Evolutionary conservation across 2,329 filamentous ascomycete species (phyloP).

Genomic region (Aspergillus niger): DNA sequence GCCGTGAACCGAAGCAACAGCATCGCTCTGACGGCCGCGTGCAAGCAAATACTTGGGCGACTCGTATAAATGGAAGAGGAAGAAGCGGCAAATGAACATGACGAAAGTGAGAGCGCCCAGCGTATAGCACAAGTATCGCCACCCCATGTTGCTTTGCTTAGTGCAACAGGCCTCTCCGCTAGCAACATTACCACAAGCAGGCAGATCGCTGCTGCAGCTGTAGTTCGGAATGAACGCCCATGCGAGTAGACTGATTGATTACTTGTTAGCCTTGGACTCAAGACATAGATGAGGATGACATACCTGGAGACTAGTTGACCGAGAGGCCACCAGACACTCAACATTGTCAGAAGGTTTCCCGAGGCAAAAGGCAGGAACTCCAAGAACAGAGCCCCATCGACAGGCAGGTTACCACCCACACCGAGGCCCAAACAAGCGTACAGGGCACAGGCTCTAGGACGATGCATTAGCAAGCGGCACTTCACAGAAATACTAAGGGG

Average conservation of each 20-base stretch:
- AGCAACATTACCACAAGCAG: conserved; percentile 33
- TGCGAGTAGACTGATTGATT: conserved; percentile 52
- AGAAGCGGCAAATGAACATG: conserved; percentile 79
- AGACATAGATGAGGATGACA: conserved; percentile 5
- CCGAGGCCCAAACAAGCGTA: conserved; percentile 66
- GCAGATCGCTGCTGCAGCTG: conserved; percentile 48
- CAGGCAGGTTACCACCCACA: conserved; percentile 74
- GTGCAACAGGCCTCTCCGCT: conserved; percentile 43
- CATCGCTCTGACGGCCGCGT: conserved; percentile 73
- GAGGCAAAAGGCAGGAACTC: conserved; percentile 78
- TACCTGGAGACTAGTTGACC: conserved; percentile 69
- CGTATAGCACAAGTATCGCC: conserved; percentile 72
- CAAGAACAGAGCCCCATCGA: conserved; percentile 79
- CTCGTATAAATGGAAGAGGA: conserved; percentile 79
- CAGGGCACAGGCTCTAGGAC: conserved; percentile 57
- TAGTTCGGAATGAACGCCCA: conserved; percentile 75
- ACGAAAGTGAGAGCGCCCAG: conserved; percentile 71
- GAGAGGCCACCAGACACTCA: conserved; percentile 87
- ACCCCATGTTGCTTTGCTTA: conserved; percentile 65
- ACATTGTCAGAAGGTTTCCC: conserved; percentile 71
- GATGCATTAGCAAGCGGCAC: not conserved
- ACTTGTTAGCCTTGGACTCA: not conserved
- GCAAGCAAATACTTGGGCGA: conserved; percentile 82
- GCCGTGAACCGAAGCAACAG: conserved; percentile 76
- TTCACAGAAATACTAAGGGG: conserved; percentile 22